Conservation (phyloP, 1,284 basidiomycete genomes). For the Rhodotorula sp. region DNA sequence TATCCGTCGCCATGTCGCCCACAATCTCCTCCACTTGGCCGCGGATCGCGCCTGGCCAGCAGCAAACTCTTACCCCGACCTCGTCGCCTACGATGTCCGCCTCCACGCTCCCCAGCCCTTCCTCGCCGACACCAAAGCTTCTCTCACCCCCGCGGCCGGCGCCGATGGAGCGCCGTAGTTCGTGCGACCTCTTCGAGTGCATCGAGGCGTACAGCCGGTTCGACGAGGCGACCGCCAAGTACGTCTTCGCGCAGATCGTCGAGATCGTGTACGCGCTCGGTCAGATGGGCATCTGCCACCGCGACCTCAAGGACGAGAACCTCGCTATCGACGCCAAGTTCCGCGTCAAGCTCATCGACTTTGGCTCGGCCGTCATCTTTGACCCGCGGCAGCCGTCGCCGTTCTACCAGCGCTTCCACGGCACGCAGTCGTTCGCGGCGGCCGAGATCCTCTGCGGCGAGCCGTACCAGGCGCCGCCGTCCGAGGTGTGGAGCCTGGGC, state of each 20-base stretch:
- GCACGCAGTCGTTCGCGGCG: slow-evolving; percentile 68
- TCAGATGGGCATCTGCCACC: slow-evolving; percentile 74
- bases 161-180: slow-evolving; percentile 68
- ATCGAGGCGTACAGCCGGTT: slow-evolving; percentile 83
- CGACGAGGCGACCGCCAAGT: slow-evolving; percentile 73
- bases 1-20: slow-evolving; percentile 24
- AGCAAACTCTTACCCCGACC: slow-evolving; percentile 18
- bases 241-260: slow-evolving; percentile 83
- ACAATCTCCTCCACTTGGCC: slow-evolving; percentile 7
- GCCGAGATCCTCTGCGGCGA: slow-evolving; percentile 77
- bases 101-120: slow-evolving; percentile 43
- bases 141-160: slow-evolving; percentile 51
- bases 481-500: slow-evolving; percentile 90
- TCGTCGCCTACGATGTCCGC: slow-evolving; percentile 31
- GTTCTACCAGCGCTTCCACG: slow-evolving; percentile 65
- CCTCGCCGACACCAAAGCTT: slow-evolving; percentile 8
- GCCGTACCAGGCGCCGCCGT: slow-evolving; percentile 65
- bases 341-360: slow-evolving; percentile 89
- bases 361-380: slow-evolving; percentile 79
- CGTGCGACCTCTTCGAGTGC: slow-evolving; percentile 89
- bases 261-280: slow-evolving; percentile 80
- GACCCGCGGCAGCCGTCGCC: slow-evolving; percentile 65
- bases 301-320: slow-evolving; percentile 95
- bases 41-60: neutral
- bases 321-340: slow-evolving; percentile 52